Evolutionary conservation across 139 green algal genomes (phyloP), one percentile per base, ranked within the genome.

Genomic region (Tetradesmus obliquus): DNA sequence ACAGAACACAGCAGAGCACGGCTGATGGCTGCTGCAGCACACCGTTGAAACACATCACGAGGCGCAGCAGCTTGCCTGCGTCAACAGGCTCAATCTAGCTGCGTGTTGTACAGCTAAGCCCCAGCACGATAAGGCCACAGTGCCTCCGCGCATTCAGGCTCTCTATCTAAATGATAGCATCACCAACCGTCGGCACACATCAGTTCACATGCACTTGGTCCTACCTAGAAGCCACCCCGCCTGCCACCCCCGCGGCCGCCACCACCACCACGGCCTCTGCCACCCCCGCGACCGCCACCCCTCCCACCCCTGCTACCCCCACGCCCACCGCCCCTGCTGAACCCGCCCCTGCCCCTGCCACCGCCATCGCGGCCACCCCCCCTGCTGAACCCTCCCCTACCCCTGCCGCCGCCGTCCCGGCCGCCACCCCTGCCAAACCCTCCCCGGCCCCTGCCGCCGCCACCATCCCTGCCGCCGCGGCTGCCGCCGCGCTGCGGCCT

Each of bases 361-460:
- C 87, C 87, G 12, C 88, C 1, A 0, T 91, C 90, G 12, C 66
- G 22, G 22, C 82, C 72, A 8, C 88, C 5, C 1, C 90, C 87
- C 3, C 92, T 6, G 1, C 87, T 17, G 19, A 72, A 24, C n/a
- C 90, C 53, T 32, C 87, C 58, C 0, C 89, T 15, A 32, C 58
- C 20, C 20, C 83, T 51, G 45, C 88, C 55, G 0, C 92, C 20
- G 3, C 90, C 72, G 2, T 80, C 86, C 15, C 79, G 8, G 0
- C 92, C 32, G 13, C 90, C 32, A 51, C 66, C 24, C 53, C 88
- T 66, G 6, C 83, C 72, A 55, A 57, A 7, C 0, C 86, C 51
- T 15, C 79, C 22, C 3, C 86, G n/a, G n/a, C 91, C 79, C 6
- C 93, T 5, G 60, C 74, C 53, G 2, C 92, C 76, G 20, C 69